A percentile compares a stretch with the other conserved stretches of the same genome.
phyloP scores from a whole-genome alignment of 495 filamentous ascomycete species.

The Aspergillus egyptiacus region DNA sequence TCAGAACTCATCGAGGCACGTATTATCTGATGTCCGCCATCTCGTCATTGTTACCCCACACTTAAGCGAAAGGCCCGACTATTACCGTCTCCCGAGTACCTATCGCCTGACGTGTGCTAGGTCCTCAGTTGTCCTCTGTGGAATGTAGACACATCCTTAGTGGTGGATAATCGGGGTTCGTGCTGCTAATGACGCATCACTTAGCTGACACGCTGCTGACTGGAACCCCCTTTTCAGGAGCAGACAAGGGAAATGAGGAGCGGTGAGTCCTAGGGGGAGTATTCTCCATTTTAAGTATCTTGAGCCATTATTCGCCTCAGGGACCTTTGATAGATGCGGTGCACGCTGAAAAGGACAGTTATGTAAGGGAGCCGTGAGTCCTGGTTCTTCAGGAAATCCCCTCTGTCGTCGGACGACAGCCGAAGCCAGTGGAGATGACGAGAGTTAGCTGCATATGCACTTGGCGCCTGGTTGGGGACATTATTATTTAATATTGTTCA shows the following conservation, averaged over 20 bases:
- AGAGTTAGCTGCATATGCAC: not conserved
- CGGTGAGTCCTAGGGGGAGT: not conserved
- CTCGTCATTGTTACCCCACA: not conserved
- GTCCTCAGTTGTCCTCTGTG: too few relatives aligned
- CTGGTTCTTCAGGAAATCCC: not conserved
- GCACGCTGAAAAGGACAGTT: not conserved
- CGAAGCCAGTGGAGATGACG: not conserved
- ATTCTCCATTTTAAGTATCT: not conserved
- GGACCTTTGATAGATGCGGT: not conserved
- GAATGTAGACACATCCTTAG: too few relatives aligned
- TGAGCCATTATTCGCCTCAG: not conserved
- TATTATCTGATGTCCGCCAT: not conserved
- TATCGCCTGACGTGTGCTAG: conserved; percentile 2
- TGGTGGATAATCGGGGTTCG: not conserved
- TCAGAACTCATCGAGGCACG: not conserved
- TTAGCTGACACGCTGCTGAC: not conserved
- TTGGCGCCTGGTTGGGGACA: not conserved
- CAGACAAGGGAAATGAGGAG: not conserved
- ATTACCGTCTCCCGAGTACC: not conserved
- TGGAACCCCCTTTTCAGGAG: not conserved
- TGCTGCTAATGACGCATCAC: not conserved
- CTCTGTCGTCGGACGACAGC: too few relatives aligned
- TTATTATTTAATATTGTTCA: too few relatives aligned
- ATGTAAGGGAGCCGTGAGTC: not conserved
- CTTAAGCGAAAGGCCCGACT: not conserved